Evolutionary conservation across 805 yeast species (phyloP).

Genomic region (Monosporozyma solicola): DNA sequence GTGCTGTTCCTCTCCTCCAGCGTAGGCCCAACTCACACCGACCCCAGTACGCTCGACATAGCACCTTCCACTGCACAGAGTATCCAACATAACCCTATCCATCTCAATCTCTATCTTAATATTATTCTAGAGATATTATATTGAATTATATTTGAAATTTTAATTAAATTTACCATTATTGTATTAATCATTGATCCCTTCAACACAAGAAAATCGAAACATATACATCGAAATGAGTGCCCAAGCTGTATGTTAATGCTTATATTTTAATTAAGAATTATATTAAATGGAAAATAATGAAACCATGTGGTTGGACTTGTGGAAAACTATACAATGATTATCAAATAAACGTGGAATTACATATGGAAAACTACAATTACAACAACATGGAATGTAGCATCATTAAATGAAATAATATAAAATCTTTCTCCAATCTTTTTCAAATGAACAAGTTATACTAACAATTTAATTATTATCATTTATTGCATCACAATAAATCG

Average conservation of each 20-base stretch:
- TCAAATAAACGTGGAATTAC: too few species aligned
- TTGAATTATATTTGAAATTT: background rate
- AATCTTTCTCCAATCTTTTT: background rate
- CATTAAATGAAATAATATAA: background rate
- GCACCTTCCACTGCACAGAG: background rate
- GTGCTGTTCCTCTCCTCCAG: too few species aligned
- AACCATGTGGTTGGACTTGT: background rate
- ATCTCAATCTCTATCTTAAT: background rate
- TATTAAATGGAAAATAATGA: background rate
- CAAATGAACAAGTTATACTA: background rate
- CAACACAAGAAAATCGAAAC: background rate
- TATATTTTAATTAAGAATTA: background rate
- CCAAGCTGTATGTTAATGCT: slow-evolving; percentile 25
- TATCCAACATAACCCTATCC: background rate
- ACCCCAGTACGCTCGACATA: background rate
- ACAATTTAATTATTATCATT: background rate
- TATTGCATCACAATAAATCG: background rate
- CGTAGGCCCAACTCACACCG: background rate
- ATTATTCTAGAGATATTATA: background rate
- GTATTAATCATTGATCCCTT: background rate
- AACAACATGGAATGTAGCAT: background rate
- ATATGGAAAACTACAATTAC: background rate
- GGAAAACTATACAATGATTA: background rate
- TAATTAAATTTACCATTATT: background rate
- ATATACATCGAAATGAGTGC: slow-evolving; percentile 28